These are phyloP conservation scores for Taxawa tesnikishii DNA, from an alignment of 2,329 filamentous ascomycete genomes.

Conservation along the genomic window DNA sequence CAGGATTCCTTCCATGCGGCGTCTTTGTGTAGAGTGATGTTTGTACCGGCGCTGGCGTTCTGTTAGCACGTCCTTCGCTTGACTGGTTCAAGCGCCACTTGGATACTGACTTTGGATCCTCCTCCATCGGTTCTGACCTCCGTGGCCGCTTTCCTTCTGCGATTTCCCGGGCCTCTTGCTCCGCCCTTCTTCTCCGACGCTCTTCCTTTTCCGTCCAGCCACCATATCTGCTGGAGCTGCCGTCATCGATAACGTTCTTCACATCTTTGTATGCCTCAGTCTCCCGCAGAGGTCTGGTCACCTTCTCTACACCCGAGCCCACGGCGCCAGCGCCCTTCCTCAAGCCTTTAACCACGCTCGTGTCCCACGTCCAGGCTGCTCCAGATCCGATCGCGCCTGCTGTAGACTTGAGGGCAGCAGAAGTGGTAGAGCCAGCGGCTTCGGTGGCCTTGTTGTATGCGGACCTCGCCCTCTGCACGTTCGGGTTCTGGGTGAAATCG, in stretches of 20 bases:
- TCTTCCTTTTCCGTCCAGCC: conserved; percentile 97
- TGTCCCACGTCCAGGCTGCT: conserved; percentile 96
- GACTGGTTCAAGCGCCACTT: background rate
- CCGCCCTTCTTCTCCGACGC: conserved; percentile 64
- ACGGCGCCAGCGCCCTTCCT: conserved; percentile 77
- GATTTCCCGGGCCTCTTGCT: conserved; percentile 51
- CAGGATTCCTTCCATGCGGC: conserved; percentile 97
- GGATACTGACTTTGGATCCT: conserved; percentile 71
- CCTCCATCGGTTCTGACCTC: conserved; percentile 51
- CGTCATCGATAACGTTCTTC: conserved; percentile 93
- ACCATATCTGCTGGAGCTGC: conserved; percentile 88
- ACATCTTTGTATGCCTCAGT: conserved; percentile 90
- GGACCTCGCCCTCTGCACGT: conserved; percentile 70
- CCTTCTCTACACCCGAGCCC: conserved; percentile 79
- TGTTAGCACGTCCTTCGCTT: conserved; percentile 17
- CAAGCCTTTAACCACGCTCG: conserved; percentile 80
- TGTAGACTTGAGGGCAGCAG: conserved; percentile 71
- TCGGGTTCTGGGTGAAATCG: conserved; percentile 86
- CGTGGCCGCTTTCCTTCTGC: conserved; percentile 28
- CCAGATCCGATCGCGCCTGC: conserved; percentile 80
- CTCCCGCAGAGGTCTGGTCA: conserved; percentile 84
- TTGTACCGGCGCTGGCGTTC: conserved; percentile 67
- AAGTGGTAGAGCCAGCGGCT: conserved; percentile 66
- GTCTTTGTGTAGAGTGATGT: conserved; percentile 92
- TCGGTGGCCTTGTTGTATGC: conserved; percentile 81